Evolutionary conservation across 2,329 filamentous ascomycete species (phyloP), one percentile per base, ranked within the genome.

Genomic region (Tricladium varicosporioides): DNA sequence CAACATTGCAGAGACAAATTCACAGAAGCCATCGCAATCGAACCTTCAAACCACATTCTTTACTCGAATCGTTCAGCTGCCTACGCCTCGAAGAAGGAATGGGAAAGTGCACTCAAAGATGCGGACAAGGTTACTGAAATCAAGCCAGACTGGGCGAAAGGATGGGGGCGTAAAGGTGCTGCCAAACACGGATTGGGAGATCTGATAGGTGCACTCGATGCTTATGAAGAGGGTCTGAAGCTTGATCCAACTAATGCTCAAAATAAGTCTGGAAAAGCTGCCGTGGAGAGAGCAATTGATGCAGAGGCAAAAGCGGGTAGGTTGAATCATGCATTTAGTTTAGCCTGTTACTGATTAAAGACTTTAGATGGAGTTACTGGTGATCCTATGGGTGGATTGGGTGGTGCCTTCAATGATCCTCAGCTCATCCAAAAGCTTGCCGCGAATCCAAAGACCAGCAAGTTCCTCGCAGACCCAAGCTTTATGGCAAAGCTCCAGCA

Each of bases 111-210:
- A 16, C 78, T 97, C 22, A 81, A 88, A 62, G 94, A 99, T 80
- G 94, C 94, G 57, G 87, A 87, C 71, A 97, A 97, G 82, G 94
- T 91, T 2, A 95, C 89, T 54, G 85, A 96, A 75, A 80, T 99
- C 73, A 97, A 99, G 81, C 89, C 93, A 11, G 94, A 97, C 79
- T 99, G 94, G 94, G 86, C 91, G 59, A 97, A 97, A 78, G 94
- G 94, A 64, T 97, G 91, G 88, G 88, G 89, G 58, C 87, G 94
- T 60, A 97, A 97, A 74, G 94, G 93, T 64, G 88, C 92, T 62
- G 94, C 94, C 55, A 81, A 92, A 33, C 94, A 96, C 73, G 94
- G 94, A 47, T 79, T 87, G 59, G 91, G 92, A 51, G 91, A 99
- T 72, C 81, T 97, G 18, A 79, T 94, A 50, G 89, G 85, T 48